Percentiles rank a stretch among this genome's conserved stretches.
These are phyloP conservation scores for Phytophthora melonis DNA, from an alignment of 352 stramenopile genomes.

Conservation along the genomic window DNA sequence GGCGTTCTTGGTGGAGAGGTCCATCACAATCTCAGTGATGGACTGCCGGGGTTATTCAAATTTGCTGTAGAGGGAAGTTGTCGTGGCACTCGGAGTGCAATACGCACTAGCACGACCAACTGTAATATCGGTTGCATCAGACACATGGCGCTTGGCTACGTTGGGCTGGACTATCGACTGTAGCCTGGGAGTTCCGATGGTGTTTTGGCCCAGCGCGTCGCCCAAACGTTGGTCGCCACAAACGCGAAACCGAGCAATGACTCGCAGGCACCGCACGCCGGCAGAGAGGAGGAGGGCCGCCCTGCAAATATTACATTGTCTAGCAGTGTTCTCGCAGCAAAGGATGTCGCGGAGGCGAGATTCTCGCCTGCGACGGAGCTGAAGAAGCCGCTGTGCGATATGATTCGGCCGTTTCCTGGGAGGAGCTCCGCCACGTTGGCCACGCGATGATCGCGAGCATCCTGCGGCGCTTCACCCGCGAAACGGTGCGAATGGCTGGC, in stretches of 20 bases:
- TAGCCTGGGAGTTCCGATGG: too few relatives aligned
- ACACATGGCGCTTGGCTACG: too few relatives aligned
- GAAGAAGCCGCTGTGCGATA: background rate
- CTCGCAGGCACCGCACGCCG: background rate
- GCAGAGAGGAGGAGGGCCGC: background rate
- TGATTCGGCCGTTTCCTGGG: background rate
- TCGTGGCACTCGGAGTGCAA: too few relatives aligned
- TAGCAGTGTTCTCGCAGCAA: background rate
- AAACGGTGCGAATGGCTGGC: conserved; percentile 1
- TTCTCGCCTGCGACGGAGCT: background rate
- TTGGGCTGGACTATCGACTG: too few relatives aligned
- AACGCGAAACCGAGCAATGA: background rate
- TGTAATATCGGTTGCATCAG: too few relatives aligned
- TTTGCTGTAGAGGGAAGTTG: too few relatives aligned
- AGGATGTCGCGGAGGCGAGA: background rate
- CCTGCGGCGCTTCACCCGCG: background rate
- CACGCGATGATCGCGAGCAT: background rate
- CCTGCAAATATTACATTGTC: background rate
- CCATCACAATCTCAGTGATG: background rate
- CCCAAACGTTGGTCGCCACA: too few relatives aligned
- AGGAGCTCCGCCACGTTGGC: background rate
- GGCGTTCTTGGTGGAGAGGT: background rate
- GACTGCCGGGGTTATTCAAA: background rate
- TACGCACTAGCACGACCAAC: too few relatives aligned
- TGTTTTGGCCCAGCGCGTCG: too few relatives aligned